Evolutionary conservation across 768 basidiomycete species (phyloP).

Genomic region (Phlegmacium glaucopus): DNA sequence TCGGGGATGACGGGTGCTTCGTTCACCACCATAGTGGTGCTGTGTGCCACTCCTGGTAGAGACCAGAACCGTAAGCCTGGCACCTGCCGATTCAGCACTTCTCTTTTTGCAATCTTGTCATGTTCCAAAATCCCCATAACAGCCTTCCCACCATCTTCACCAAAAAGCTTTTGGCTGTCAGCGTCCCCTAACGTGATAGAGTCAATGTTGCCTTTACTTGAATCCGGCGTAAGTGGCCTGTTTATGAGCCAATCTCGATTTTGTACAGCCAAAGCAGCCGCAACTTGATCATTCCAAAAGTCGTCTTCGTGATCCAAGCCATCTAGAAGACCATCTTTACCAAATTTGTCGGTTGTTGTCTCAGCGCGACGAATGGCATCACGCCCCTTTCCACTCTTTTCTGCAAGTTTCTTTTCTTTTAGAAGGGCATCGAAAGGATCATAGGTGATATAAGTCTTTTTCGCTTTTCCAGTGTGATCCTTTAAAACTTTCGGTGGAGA

Average conservation of each 20-base stretch:
- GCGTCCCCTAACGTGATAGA: constrained; percentile 17
- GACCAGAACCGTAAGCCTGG: constrained; percentile 17
- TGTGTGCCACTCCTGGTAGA: neutral
- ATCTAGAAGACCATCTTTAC: constrained; percentile 26
- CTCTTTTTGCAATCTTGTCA: constrained; percentile 30
- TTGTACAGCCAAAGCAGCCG: constrained; percentile 5
- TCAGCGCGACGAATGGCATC: constrained; percentile 47
- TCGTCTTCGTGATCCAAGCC: constrained; percentile 31
- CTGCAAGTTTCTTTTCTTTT: constrained; percentile 45
- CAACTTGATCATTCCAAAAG: neutral
- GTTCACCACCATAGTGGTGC: constrained; percentile 6
- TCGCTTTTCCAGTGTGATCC: constrained; percentile 4
- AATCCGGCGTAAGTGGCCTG: constrained; percentile 1
- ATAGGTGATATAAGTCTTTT: no score
- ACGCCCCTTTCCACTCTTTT: constrained; percentile 35
- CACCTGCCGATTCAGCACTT: constrained; percentile 7
- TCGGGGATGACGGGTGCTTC: constrained; percentile 8
- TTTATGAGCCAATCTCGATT: constrained; percentile 4
- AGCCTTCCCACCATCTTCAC: constrained; percentile 37
- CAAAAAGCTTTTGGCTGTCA: constrained; percentile 35
- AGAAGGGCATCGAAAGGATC: constrained; percentile 56
- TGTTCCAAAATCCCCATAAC: constrained; percentile 42
- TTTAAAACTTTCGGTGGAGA: constrained; percentile 1
- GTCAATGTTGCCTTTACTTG: neutral
- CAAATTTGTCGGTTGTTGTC: constrained; percentile 23